Conservation (phyloP, 2,329 filamentous ascomycete species). For the Hypocreales sp. region DNA sequence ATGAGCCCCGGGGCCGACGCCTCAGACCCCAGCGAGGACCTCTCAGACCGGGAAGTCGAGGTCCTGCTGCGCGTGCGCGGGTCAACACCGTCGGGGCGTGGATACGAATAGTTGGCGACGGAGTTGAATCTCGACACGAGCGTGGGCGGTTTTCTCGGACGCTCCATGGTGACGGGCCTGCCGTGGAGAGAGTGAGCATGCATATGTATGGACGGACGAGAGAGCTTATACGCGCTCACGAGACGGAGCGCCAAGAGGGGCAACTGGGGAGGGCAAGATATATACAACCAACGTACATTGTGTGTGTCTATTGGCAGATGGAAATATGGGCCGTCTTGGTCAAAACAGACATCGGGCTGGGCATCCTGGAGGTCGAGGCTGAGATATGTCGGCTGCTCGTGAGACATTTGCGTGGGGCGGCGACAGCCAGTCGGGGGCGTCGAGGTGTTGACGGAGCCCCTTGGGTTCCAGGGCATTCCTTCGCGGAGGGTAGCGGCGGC, state of each 20-base stretch:
- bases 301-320: too few relatives aligned
- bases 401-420: conserved; percentile 5
- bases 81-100: conserved; percentile 11
- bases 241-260: background rate
- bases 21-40: conserved; percentile 29
- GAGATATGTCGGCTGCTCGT: background rate
- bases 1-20: conserved; percentile 31
- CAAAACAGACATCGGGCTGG: background rate
- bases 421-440: conserved; percentile 2
- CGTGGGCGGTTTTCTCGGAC: conserved; percentile 18
- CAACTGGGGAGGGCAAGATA: background rate
- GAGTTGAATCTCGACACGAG: conserved; percentile 23
- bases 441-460: too few relatives aligned
- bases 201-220: too few relatives aligned
- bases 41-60: conserved; percentile 8
- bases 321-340: too few relatives aligned
- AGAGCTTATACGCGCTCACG: too few relatives aligned
- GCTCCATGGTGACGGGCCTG: conserved; percentile 18
- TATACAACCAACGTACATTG: too few relatives aligned
- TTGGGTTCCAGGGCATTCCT: conserved; percentile 5
- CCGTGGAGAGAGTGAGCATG: background rate
- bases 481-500: conserved; percentile 1
- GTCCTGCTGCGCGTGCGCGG: background rate
- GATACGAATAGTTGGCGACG: conserved; percentile 25
- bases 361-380: background rate